Base-by-base conservation (phyloP, 2,329 filamentous ascomycete genomes). In the Emmonsiellopsis sp. region DNA sequence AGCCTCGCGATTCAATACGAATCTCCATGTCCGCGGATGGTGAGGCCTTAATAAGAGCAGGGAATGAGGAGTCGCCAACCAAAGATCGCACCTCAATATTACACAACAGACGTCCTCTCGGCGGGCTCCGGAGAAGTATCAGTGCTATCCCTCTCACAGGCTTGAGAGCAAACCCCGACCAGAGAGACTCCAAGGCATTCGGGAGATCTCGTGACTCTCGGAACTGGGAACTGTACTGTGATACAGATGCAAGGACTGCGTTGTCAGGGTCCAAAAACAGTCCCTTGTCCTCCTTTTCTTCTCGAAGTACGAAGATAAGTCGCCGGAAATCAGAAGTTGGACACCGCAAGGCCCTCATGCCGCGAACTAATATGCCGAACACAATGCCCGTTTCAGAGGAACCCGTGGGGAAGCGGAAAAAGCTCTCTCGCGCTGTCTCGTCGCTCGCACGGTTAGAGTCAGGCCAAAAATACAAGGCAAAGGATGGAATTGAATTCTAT, bases 161-260 rank as follows among this genome's bases (percentile, higher is more conserved):
- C 4, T 72, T 83, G n/a, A 77, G 79, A 26, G 78, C 78, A 65
- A 66, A 56, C 65, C 67, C 59, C 44, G 63, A 62, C 53, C 65
- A 71, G 40, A 43, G 48, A 26, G 43, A 56, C 5, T 75, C 76
- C 37, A 73, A 85, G 15, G 73, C 74, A 35, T 83, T 84, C 53
- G 88, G 88, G 52, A 81, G 92, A 54, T 95, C 91, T 54, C 84
- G 89, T 52, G 88, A 96, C 67, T 88, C 90, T 15, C 84, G 90
- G 50, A 87, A 86, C 6, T 96, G 92, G 92, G 89, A 95, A 64
- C 89, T 89, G 54, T 91, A 87, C 73, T 92, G 89, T 63, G 89
- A 95, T 65, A 84, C 85, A 7, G 87, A 93, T 59, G 76, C 81
- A 50, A 84, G 86, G 43, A 88, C 89, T 63, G 87, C 89, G 59